phyloP scores from a whole-genome alignment of 1,139 yeast genomes.

The Pneumocystis sp. region DNA sequence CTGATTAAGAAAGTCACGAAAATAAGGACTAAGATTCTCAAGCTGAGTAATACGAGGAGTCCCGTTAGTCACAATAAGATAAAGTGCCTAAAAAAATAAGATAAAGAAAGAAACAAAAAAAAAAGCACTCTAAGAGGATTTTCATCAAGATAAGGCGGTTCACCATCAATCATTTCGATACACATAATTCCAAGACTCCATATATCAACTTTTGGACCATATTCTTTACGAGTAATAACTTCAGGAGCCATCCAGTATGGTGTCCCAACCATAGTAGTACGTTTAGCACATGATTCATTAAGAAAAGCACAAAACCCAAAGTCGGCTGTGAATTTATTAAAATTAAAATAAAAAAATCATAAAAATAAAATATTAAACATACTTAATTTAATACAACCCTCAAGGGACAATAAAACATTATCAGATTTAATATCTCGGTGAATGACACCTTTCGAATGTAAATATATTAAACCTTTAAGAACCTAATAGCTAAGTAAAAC shows the following conservation, averaged over 20 bases:
- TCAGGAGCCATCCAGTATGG: constrained; percentile 99
- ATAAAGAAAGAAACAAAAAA: constrained; percentile 19
- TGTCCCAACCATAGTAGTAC: constrained; percentile 98
- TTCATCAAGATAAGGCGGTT: constrained; percentile 92
- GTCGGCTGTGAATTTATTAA: constrained; percentile 20
- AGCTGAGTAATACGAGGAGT: constrained; percentile 88
- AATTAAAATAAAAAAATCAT: neutral
- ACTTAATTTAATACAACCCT: constrained; percentile 75
- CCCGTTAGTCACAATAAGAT: constrained; percentile 88
- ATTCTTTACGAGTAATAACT: constrained; percentile 82
- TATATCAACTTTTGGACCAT: constrained; percentile 93
- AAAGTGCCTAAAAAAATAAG: constrained; percentile 41
- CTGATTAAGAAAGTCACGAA: constrained; percentile 59
- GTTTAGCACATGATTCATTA: constrained; percentile 65
- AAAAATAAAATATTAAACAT: constrained; percentile 37
- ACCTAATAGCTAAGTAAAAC: neutral
- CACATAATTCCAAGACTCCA: constrained; percentile 98
- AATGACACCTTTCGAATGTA: constrained; percentile 86
- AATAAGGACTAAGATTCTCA: constrained; percentile 51
- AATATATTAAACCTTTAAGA: constrained; percentile 63
- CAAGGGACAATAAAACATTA: constrained; percentile 64
- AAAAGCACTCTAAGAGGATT: constrained; percentile 45
- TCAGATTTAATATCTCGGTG: constrained; percentile 95
- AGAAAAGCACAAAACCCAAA: constrained; percentile 89
- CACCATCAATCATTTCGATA: constrained; percentile 97